Conservation (phyloP, 116 monocot species). For the Thalassia testudinum region DNA sequence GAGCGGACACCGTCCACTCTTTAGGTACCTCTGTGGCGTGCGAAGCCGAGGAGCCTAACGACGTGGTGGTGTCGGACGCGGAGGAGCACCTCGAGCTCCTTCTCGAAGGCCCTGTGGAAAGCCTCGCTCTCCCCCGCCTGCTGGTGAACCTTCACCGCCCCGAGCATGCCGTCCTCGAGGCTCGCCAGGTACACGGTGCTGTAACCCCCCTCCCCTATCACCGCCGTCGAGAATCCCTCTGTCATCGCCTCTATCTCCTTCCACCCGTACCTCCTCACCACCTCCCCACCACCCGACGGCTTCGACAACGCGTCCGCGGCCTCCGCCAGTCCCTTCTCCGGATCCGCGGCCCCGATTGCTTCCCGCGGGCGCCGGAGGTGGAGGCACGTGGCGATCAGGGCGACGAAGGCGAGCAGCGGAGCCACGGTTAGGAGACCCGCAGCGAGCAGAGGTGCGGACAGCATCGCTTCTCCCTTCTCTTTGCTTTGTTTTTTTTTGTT, state of each 20-base stretch:
- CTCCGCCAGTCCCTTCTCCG: not conserved
- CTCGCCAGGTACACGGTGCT: slow-evolving; percentile 22
- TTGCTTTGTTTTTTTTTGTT: too few species aligned
- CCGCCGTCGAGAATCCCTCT: slow-evolving; percentile 19
- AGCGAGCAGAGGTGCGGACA: not conserved
- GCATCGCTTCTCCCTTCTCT: too few species aligned
- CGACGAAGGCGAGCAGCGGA: not conserved
- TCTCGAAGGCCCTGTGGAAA: slow-evolving; percentile 32
- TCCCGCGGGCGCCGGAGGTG: not conserved
- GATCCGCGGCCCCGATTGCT: not conserved
- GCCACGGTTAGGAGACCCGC: not conserved
- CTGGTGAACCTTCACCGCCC: slow-evolving; percentile 27
- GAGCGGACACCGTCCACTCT: too few species aligned
- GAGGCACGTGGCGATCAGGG: not conserved
- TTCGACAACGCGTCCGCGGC: not conserved
- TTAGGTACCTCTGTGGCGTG: slow-evolving; percentile 38
- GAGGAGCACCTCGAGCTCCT: slow-evolving; percentile 39
- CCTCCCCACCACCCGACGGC: not conserved
- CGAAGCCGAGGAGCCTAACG: slow-evolving; percentile 44
- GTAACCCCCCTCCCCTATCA: too few species aligned
- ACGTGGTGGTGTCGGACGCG: slow-evolving; percentile 34
- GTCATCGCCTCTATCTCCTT: slow-evolving; percentile 31
- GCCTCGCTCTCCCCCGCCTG: slow-evolving; percentile 28
- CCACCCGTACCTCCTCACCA: slow-evolving; percentile 18
- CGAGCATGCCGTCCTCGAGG: slow-evolving; percentile 9